Conservation (phyloP, 2,329 filamentous ascomycete genomes). For the Aspergillus sp. region DNA sequence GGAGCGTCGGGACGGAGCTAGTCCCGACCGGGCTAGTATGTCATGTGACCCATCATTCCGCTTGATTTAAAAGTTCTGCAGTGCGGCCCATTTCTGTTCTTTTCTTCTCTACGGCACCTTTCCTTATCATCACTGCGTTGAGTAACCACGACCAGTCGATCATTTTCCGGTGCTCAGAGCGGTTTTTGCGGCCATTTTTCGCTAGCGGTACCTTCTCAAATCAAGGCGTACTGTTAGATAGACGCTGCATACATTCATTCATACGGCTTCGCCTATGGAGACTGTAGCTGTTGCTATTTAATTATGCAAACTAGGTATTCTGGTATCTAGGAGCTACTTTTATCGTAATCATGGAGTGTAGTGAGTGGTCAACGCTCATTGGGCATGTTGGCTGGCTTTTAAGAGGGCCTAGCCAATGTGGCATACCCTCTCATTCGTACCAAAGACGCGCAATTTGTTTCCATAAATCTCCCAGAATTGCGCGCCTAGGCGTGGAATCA, state of each 20-base stretch:
- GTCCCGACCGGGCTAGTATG: constrained; percentile 25
- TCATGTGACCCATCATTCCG: constrained; percentile 28
- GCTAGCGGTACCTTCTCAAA: constrained; percentile 88
- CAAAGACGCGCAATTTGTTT: constrained; percentile 63
- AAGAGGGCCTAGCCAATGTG: constrained; percentile 10
- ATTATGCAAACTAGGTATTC: not conserved
- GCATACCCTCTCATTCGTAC: constrained; percentile 57
- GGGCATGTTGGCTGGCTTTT: not conserved
- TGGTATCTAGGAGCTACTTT: not conserved
- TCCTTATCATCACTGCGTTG: constrained; percentile 92
- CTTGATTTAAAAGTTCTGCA: constrained; percentile 25
- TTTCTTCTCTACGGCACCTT: constrained; percentile 64
- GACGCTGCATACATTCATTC: constrained; percentile 74
- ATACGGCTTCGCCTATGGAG: not conserved
- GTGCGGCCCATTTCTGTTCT: constrained; percentile 18
- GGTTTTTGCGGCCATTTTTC: constrained; percentile 85
- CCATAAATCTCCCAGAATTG: constrained; percentile 61
- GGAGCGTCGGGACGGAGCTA: constrained; percentile 25
- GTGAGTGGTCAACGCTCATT: not conserved
- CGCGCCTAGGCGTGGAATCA: constrained; percentile 55
- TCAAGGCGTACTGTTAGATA: constrained; percentile 96
- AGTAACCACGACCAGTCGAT: constrained; percentile 73
- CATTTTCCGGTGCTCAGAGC: constrained; percentile 90
- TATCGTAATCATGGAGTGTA: not conserved
- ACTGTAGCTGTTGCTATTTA: not conserved